Conservation (phyloP, 2,329 filamentous ascomycete genomes). For the Penicillium psychrosexuale region DNA sequence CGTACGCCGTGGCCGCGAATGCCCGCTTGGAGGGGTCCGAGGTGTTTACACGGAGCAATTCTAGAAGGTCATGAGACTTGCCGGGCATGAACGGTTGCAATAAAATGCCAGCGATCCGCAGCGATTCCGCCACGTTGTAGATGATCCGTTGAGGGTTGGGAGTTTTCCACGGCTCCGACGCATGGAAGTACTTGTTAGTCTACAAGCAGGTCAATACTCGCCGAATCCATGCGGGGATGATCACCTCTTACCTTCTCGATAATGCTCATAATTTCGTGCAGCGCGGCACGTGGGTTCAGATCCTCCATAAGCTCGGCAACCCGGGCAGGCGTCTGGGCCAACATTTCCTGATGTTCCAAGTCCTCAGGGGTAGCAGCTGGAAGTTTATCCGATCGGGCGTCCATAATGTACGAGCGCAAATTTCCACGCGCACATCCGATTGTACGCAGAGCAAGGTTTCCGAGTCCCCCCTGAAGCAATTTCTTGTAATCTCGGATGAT, state of each 20-base stretch:
- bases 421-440: slow-evolving; percentile 68
- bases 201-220: slow-evolving; percentile 29
- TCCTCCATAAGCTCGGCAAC: slow-evolving; percentile 59
- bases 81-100: slow-evolving; percentile 87
- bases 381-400: slow-evolving; percentile 30
- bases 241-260: slow-evolving; percentile 54
- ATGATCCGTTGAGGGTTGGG: slow-evolving; percentile 58
- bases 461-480: slow-evolving; percentile 70
- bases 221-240: slow-evolving; percentile 11
- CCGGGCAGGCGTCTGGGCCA: slow-evolving; percentile 41
- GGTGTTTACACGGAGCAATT: slow-evolving; percentile 69
- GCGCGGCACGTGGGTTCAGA: slow-evolving; percentile 62
- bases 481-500: slow-evolving; percentile 78
- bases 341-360: slow-evolving; percentile 37
- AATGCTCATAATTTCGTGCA: slow-evolving; percentile 62
- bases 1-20: slow-evolving; percentile 60
- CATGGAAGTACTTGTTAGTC: slow-evolving; percentile 66
- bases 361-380: slow-evolving; percentile 30
- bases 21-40: slow-evolving; percentile 53
- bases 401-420: slow-evolving; percentile 57
- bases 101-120: slow-evolving; percentile 78
- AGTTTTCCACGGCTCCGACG: slow-evolving; percentile 65
- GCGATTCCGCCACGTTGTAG: slow-evolving; percentile 68
- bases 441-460: slow-evolving; percentile 74
- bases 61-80: slow-evolving; percentile 69